Percentiles rank a stretch among this genome's conserved stretches.
These are phyloP conservation scores for Xylaria sp. DNA, from an alignment of 2,329 filamentous ascomycete genomes.

Conservation along the genomic window DNA sequence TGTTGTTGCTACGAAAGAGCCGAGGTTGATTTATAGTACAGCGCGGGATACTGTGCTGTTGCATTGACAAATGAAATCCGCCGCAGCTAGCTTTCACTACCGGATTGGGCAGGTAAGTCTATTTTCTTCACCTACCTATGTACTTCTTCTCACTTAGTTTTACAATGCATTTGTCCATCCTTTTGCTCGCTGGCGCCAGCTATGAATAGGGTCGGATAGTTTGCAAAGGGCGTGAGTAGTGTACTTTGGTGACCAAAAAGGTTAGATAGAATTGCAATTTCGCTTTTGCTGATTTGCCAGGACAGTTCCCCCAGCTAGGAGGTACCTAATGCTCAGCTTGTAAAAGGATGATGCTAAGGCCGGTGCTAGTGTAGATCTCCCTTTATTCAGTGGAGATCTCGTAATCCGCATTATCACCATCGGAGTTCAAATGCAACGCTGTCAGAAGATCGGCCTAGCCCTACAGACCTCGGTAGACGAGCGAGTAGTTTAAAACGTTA, in stretches of 20 bases:
- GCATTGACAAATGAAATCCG: constrained; percentile 27
- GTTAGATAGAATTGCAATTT: too few species aligned
- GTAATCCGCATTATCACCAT: too few species aligned
- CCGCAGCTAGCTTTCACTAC: constrained; percentile 7
- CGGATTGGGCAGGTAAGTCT: constrained; percentile 22
- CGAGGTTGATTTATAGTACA: neutral
- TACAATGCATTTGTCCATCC: neutral
- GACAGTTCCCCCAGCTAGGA: too few species aligned
- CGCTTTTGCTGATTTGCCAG: too few species aligned
- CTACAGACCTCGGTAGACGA: neutral
- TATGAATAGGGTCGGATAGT: too few species aligned
- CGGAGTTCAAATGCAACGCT: too few species aligned
- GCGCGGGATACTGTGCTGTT: neutral
- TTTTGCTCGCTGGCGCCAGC: neutral
- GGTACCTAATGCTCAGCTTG: too few species aligned
- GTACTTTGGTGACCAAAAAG: too few species aligned
- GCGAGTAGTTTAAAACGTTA: neutral
- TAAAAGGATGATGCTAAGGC: too few species aligned
- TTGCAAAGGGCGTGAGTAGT: too few species aligned
- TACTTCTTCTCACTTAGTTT: neutral
- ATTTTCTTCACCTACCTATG: neutral
- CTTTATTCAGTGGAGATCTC: too few species aligned
- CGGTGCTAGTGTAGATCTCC: too few species aligned
- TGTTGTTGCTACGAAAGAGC: neutral
- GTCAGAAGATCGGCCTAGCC: neutral